Conservation (phyloP, 345 rosid species). For the Murraya paniculata region DNA sequence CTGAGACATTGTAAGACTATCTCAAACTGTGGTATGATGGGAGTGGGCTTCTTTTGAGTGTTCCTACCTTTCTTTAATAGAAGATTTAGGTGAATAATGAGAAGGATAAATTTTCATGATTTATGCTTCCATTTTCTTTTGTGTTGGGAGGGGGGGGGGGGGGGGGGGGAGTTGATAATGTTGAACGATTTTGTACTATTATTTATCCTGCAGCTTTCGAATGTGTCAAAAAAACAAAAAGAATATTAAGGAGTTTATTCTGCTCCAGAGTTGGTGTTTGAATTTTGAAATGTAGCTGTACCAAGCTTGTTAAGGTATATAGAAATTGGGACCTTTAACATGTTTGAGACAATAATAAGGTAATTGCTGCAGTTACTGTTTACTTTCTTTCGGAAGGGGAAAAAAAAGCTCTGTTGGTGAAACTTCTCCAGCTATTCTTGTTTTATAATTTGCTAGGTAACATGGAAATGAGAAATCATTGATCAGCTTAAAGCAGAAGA, state of each 20-base stretch:
- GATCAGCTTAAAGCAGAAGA: neutral
- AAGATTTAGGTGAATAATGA: neutral
- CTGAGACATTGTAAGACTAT: neutral
- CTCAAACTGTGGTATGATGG: neutral
- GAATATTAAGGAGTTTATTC: neutral
- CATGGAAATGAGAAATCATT: neutral
- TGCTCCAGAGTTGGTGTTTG: neutral
- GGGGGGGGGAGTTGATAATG: too few species aligned
- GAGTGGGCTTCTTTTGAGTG: neutral
- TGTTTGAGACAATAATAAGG: neutral
- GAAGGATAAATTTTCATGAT: neutral
- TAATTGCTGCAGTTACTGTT: neutral
- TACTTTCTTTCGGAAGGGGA: neutral
- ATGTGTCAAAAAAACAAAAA: neutral
- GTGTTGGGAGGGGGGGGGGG: too few species aligned
- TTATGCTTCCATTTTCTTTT: neutral
- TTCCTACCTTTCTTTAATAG: neutral
- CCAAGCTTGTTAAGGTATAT: too few species aligned
- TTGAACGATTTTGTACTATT: neutral
- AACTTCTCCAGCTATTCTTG: neutral
- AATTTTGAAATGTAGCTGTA: neutral
- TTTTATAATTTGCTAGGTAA: neutral
- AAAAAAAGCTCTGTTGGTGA: neutral
- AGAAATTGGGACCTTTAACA: neutral
- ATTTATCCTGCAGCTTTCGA: neutral